These are phyloP conservation scores for Calonectria fujianensis DNA, from an alignment of 2,329 filamentous ascomycete genomes.

Conservation along the genomic window DNA sequence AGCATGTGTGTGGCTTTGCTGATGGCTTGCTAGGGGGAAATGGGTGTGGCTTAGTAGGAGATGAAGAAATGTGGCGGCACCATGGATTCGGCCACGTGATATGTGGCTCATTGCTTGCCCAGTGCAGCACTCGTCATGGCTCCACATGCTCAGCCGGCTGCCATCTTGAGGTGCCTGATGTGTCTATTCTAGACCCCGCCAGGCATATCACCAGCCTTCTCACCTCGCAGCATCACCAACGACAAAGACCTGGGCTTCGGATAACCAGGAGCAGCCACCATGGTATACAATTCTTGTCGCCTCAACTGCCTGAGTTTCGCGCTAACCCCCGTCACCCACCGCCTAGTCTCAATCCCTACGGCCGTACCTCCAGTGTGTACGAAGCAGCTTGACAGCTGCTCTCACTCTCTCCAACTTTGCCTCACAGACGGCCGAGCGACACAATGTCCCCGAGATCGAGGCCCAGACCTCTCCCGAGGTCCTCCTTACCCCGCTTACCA, in stretches of 20 bases:
- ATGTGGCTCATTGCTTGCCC: conserved; percentile 38
- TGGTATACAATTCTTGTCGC: conserved; percentile 44
- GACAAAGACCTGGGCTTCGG: conserved; percentile 34
- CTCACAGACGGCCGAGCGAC: conserved; percentile 95
- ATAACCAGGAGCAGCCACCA: conserved; percentile 41
- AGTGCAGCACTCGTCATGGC: conserved; percentile 41
- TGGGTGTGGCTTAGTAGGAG: conserved; percentile 10
- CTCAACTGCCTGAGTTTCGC: conserved; percentile 6
- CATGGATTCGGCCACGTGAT: conserved; percentile 27
- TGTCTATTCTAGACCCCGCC: conserved; percentile 40
- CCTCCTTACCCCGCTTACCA: conserved; percentile 90
- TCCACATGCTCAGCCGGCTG: conserved; percentile 40
- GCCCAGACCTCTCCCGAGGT: conserved; percentile 94
- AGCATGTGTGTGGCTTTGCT: conserved; percentile 40
- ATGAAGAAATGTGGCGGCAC: conserved; percentile 16
- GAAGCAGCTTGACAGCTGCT: conserved; percentile 93
- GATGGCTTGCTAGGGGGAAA: not conserved
- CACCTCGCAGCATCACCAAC: conserved; percentile 34
- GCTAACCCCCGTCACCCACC: conserved; percentile 47
- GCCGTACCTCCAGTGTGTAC: conserved; percentile 96
- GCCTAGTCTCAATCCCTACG: conserved; percentile 93
- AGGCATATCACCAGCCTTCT: conserved; percentile 41
- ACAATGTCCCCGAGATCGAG: conserved; percentile 99
- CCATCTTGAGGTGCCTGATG: conserved; percentile 41
- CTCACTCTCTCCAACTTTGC: conserved; percentile 95